A percentile compares a stretch with the other conserved stretches of the same genome.
Conservation (phyloP, 108 stramenopile species). For the Nitzschia inconspicua region DNA sequence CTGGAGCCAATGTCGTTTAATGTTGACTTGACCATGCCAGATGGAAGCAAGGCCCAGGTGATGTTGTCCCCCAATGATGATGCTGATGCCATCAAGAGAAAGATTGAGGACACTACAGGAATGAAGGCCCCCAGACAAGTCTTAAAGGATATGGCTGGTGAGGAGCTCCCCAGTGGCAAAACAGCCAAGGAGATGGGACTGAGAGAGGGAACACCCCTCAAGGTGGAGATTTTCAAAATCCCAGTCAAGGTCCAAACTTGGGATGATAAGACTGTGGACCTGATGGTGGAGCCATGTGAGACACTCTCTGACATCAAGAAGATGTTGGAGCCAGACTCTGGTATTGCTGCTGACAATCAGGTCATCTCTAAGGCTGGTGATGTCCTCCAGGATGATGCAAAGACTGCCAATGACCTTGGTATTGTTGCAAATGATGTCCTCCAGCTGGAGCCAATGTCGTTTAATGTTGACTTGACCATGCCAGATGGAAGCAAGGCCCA, state of each 20-base stretch:
- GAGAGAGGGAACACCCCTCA: slow-evolving; percentile 3
- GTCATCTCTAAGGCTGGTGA: not conserved
- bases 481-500: slow-evolving; percentile 8
- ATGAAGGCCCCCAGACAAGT: slow-evolving; percentile 13
- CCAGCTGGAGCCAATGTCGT: slow-evolving; percentile 14
- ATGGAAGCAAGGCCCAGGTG: slow-evolving; percentile 15
- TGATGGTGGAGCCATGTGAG: slow-evolving; percentile 12
- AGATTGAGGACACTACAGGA: slow-evolving; percentile 12
- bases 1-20: slow-evolving; percentile 16
- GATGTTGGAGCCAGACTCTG: slow-evolving; percentile 10
- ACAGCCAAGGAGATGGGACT: slow-evolving; percentile 4
- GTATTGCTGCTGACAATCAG: slow-evolving; percentile 23
- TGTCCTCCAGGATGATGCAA: slow-evolving; percentile 5
- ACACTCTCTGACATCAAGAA: not conserved
- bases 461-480: slow-evolving; percentile 11
- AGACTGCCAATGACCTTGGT: slow-evolving; percentile 8
- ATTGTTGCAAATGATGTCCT: slow-evolving; percentile 13
- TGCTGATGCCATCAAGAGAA: slow-evolving; percentile 9
- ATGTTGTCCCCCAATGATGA: slow-evolving; percentile 13
- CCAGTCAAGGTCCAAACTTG: slow-evolving; percentile 7
- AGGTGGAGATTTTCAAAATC: slow-evolving; percentile 18
- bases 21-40: slow-evolving; percentile 11
- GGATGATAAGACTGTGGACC: slow-evolving; percentile 5
- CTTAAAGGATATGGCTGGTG: slow-evolving; percentile 15
- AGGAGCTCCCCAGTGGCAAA: slow-evolving; percentile 2